Conservation (phyloP, 352 stramenopile genomes). For the Aphanomyces astaci region DNA sequence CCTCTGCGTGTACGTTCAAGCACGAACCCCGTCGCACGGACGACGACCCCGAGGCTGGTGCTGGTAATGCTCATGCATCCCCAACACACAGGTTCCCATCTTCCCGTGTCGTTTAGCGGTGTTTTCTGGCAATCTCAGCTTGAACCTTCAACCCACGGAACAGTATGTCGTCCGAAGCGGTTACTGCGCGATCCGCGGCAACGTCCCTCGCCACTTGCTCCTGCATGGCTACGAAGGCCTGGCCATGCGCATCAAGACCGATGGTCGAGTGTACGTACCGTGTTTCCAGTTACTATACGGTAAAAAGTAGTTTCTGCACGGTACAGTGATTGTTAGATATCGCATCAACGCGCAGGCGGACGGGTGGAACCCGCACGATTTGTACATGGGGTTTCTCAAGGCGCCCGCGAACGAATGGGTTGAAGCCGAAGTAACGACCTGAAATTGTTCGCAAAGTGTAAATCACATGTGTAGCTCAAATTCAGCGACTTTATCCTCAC, state of each 20-base stretch:
- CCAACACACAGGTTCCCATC: too few species aligned
- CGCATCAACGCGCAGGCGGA: constrained; percentile 81
- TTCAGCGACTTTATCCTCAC: constrained; percentile 78
- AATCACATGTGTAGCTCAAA: constrained; percentile 35
- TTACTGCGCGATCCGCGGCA: constrained; percentile 71
- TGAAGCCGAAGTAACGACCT: constrained; percentile 50
- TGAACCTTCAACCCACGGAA: constrained; percentile 70
- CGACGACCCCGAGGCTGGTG: neutral
- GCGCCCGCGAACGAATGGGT: constrained; percentile 77
- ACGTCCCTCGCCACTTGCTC: constrained; percentile 42
- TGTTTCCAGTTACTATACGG: too few species aligned
- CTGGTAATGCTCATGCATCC: neutral
- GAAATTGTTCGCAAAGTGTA: neutral
- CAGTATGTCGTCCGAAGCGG: constrained; percentile 68
- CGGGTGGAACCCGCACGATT: constrained; percentile 79
- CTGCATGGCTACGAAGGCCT: constrained; percentile 79
- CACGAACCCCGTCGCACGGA: neutral
- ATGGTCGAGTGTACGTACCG: constrained; percentile 54
- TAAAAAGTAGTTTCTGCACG: too few species aligned
- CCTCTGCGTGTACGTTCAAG: constrained; percentile 2
- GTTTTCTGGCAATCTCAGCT: constrained; percentile 58
- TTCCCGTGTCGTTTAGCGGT: too few species aligned
- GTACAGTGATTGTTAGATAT: too few species aligned
- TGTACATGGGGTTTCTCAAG: constrained; percentile 83
- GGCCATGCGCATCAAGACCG: constrained; percentile 79